Base-by-base conservation (phyloP, 1,139 yeast genomes). In the Yamadazyma siamensis region DNA sequence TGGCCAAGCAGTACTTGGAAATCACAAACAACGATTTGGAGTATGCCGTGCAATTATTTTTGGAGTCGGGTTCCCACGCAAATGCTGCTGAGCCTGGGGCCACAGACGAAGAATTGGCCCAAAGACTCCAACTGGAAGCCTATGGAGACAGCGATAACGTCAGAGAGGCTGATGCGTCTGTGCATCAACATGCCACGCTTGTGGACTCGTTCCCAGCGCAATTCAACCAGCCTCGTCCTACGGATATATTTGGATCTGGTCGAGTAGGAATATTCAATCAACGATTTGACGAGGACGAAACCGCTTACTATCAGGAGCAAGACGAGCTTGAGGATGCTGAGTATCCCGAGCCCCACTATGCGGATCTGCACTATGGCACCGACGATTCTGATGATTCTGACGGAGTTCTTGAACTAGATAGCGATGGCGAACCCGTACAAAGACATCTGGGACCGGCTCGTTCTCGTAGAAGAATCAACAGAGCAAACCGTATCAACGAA, bases 11-110 rank as follows among this genome's bases (percentile, higher is more conserved):
- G 48, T 94, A 82, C 52, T 59, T 94, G 27, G 89, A 82, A 18
- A 78, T 89, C 59, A 75, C 94, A 7, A 89, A 80, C 31, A 80
- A 80, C 35, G 78, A 87, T 50, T 55, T 91, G 27, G 96, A 89
- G 39, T 75, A 79, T 17, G 98, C 98, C 0, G 86, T 94, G 6
- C 77, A 89, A 8, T 62, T 94, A 29, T 94, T 64, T 57, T 80
- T 85, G 65, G 98, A 94, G 51, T 64, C 46, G 21, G 31, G 27
- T 15, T 61, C 44, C 53, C 62, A 51, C 37, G 61, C 49, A 40
- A 51, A 49, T 12, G 27, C 35, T 5, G 21, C 38, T 3, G 23
- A 33, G 24, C 25, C 36, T 19, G 24, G 18, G 13, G 17, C 49
- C 8, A 57, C 62, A 20, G 94, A 82, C 50, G 83, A 67, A 24